phyloP scores from a whole-genome alignment of 352 stramenopile genomes.

The Globisporangium uncinulatum region DNA sequence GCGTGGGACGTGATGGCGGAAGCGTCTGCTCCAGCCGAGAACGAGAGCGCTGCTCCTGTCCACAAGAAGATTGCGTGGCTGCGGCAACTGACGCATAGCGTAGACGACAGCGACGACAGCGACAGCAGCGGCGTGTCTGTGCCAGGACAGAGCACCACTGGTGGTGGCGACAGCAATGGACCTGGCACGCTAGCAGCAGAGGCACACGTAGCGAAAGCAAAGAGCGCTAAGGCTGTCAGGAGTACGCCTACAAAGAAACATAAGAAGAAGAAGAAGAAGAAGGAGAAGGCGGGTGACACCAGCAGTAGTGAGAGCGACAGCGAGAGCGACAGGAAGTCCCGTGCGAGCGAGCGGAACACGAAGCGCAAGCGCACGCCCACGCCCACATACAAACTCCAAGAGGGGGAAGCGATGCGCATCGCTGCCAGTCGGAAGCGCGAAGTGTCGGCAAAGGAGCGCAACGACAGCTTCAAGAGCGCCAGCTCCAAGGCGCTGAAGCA shows the following conservation, averaged over 20 bases:
- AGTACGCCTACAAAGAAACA: neutral
- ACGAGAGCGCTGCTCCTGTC: neutral
- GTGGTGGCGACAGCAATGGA: neutral
- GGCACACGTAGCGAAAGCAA: neutral
- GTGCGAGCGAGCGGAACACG: too few species aligned
- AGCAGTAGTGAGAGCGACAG: conserved; percentile 4
- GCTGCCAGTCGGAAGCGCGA: conserved; percentile 2
- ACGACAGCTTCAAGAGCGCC: neutral
- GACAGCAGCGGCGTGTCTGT: conserved; percentile 6
- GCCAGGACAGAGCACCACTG: neutral
- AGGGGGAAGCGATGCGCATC: neutral
- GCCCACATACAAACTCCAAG: neutral
- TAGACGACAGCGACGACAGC: conserved; percentile 17
- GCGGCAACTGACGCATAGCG: conserved; percentile 2
- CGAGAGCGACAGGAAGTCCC: neutral
- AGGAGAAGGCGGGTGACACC: conserved; percentile 6
- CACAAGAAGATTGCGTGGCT: conserved; percentile 5
- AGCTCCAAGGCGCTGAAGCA: neutral
- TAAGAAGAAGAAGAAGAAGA: neutral
- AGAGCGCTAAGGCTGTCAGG: neutral
- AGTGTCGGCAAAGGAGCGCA: conserved; percentile 9
- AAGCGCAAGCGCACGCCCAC: conserved; percentile 2
- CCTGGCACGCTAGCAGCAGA: neutral
- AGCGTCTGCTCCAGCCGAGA: neutral
- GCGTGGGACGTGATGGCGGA: neutral